A percentile compares a stretch with the other conserved stretches of the same genome.
phyloP scores from a whole-genome alignment of 495 filamentous ascomycete genomes.

The Monascus purpureus region DNA sequence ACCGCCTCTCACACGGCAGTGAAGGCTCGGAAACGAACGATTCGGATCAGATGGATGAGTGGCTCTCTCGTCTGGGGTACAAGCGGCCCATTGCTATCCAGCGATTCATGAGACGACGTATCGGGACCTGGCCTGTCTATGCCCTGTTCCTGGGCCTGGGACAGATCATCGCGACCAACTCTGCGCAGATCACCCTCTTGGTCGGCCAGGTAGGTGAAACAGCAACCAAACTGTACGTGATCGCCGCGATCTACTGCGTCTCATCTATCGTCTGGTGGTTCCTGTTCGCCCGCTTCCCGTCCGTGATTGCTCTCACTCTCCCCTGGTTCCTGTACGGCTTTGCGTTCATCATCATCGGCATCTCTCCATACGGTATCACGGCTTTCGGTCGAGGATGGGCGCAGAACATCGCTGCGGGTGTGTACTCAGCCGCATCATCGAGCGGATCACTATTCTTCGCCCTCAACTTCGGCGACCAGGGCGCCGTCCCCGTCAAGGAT shows the following conservation, averaged over 20 bases:
- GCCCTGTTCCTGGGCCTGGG: conserved; percentile 50
- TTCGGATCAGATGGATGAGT: conserved; percentile 49
- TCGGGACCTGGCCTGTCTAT: conserved; percentile 61
- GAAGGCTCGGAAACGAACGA: conserved; percentile 24
- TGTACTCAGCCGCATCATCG: conserved; percentile 35
- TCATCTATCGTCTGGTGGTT: conserved; percentile 54
- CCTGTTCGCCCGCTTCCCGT: conserved; percentile 46
- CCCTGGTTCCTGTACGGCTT: conserved; percentile 52
- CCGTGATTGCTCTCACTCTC: conserved; percentile 41
- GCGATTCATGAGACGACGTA: conserved; percentile 34
- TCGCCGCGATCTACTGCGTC: conserved; percentile 49
- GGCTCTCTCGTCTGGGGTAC: no score
- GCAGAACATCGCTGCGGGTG: conserved; percentile 31
- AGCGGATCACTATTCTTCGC: conserved; percentile 38
- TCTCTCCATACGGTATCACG: conserved; percentile 41
- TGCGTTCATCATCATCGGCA: conserved; percentile 51
- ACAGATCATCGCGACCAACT: conserved; percentile 59
- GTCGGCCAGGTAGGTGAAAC: conserved; percentile 51
- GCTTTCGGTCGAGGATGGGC: conserved; percentile 31
- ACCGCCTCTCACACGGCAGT: conserved; percentile 20
- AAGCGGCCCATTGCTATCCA: conserved; percentile 50
- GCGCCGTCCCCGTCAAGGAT: conserved; percentile 29
- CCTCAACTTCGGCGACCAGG: conserved; percentile 38
- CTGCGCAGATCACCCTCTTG: conserved; percentile 58
- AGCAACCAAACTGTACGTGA: conserved; percentile 49